phyloP scores from a whole-genome alignment of 345 rosid species.

The Mercurialis annua region DNA sequence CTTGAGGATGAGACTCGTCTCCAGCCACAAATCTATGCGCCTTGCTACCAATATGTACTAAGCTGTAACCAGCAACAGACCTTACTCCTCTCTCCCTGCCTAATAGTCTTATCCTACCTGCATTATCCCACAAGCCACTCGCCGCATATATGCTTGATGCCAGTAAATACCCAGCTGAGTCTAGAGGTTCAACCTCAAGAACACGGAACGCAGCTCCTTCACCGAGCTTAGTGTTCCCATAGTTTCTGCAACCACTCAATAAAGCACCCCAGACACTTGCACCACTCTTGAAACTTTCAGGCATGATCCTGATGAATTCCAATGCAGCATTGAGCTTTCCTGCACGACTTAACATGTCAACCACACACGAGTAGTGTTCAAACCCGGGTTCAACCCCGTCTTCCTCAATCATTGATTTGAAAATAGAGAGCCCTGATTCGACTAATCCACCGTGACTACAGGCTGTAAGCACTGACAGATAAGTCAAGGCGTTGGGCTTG shows the following conservation, averaged over 20 bases:
- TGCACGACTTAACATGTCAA: slow-evolving; percentile 68
- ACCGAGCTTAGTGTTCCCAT: slow-evolving; percentile 35
- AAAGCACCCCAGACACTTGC: slow-evolving; percentile 69
- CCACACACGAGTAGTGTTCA: slow-evolving; percentile 65
- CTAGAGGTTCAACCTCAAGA: slow-evolving; percentile 54
- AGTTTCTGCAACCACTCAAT: slow-evolving; percentile 56
- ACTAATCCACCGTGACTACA: slow-evolving; percentile 74
- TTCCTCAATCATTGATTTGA: slow-evolving; percentile 51
- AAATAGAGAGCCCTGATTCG: slow-evolving; percentile 49
- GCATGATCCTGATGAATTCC: slow-evolving; percentile 48
- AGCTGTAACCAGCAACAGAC: slow-evolving; percentile 55
- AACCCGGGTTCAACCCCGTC: slow-evolving; percentile 31
- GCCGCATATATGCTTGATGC: slow-evolving; percentile 55
- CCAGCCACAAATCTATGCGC: slow-evolving; percentile 50
- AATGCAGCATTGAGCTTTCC: slow-evolving; percentile 51
- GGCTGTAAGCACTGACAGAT: slow-evolving; percentile 61
- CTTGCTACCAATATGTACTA: slow-evolving; percentile 37
- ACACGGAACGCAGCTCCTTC: slow-evolving; percentile 36
- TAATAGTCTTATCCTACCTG: slow-evolving; percentile 46
- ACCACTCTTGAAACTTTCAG: slow-evolving; percentile 31
- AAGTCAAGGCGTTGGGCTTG: slow-evolving; percentile 50
- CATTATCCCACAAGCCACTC: slow-evolving; percentile 47
- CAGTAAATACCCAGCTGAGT: slow-evolving; percentile 55
- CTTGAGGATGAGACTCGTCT: slow-evolving; percentile 32
- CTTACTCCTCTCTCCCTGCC: slow-evolving; percentile 47